These are phyloP conservation scores for Alliaria petiolata DNA, from an alignment of 345 rosid species.

Conservation along the genomic window DNA sequence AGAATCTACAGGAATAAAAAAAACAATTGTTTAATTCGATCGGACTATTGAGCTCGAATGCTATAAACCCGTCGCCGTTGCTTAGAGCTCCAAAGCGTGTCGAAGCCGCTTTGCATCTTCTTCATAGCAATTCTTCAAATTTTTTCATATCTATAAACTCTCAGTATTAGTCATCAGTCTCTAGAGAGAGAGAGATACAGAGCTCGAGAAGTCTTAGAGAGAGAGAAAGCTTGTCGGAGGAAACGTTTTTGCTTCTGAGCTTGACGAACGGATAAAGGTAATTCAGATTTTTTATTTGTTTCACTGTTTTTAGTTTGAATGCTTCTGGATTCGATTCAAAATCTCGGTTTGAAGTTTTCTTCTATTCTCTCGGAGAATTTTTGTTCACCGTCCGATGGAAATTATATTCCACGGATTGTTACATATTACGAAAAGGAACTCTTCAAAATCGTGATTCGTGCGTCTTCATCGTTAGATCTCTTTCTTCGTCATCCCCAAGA, in stretches of 20 bases:
- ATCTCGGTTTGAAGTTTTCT: conserved; percentile 22
- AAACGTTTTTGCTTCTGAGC: conserved; percentile 1
- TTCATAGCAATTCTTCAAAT: neutral
- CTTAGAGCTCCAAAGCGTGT: conserved; percentile 11
- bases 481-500: neutral
- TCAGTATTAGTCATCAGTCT: neutral
- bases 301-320: neutral
- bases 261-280: conserved; percentile 16
- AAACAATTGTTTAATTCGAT: neutral
- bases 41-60: neutral
- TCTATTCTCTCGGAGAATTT: neutral
- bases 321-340: neutral
- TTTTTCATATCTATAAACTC: neutral
- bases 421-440: conserved; percentile 7
- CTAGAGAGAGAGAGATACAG: neutral
- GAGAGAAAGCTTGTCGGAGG: neutral
- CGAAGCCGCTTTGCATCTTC: conserved; percentile 18
- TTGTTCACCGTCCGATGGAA: neutral
- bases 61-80: conserved; percentile 37
- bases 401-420: conserved; percentile 12
- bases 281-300: neutral
- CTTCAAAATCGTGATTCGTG: conserved; percentile 11
- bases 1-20: neutral
- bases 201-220: neutral
- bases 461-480: conserved; percentile 24